Evolutionary conservation across 2,329 filamentous ascomycete genomes (phyloP).

Genomic region (Celoporthe dispersa): DNA sequence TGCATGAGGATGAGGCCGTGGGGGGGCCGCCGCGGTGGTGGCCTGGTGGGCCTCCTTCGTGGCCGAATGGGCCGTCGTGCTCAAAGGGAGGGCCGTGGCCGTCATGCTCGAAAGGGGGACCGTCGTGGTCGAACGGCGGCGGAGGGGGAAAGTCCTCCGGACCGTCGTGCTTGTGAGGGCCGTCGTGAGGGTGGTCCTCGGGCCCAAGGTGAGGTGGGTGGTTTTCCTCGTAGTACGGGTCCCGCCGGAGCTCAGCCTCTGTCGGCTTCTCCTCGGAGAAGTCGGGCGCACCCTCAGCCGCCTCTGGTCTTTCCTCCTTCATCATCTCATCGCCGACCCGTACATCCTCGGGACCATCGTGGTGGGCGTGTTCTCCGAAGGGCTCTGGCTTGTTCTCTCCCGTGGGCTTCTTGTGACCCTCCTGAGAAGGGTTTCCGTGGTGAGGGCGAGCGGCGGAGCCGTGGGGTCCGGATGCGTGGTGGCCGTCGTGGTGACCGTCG

Average conservation of each 20-base stretch:
- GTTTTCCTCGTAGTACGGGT: conserved; percentile 11
- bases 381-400: background rate
- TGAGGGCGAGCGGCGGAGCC: background rate
- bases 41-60: conserved; percentile 1
- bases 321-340: background rate
- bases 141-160: background rate
- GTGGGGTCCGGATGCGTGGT: background rate
- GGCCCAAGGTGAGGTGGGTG: background rate
- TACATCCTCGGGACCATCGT: background rate
- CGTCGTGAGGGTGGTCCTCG: conserved; percentile 6
- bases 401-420: conserved; percentile 5
- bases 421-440: background rate
- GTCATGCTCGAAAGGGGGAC: background rate
- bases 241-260: conserved; percentile 27
- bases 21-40: conserved; percentile 10
- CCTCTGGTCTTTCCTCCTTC: background rate
- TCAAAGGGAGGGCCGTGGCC: conserved; percentile 18
- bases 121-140: background rate
- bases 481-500: background rate
- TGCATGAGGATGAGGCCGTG: conserved; percentile 17
- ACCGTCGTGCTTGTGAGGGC: conserved; percentile 11
- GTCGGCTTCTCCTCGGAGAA: conserved; percentile 10
- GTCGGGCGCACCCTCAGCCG: background rate
- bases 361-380: background rate
- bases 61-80: conserved; percentile 13